Base-by-base conservation (phyloP, 176 grass and related monocot genomes). In the Pontederia crassipes region DNA sequence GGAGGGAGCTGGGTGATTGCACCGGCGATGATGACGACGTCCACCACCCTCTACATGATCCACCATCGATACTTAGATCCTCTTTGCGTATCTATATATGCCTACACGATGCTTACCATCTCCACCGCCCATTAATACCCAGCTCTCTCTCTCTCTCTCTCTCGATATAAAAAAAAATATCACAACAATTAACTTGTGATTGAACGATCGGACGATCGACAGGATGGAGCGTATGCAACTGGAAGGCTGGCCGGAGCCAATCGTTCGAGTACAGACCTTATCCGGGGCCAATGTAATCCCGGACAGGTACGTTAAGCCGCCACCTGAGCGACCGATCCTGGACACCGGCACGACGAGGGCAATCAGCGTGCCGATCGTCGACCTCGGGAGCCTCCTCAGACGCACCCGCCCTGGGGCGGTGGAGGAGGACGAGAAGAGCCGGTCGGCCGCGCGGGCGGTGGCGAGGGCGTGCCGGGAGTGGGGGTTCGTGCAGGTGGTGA, bases 191-290 rank as follows among this genome's bases (percentile, higher is more conserved):
- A 17, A 9, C 54, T 10, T 56, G 54, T 26, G 14, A 17, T 56
- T 8, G 1, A 15, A 18, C 54, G 9, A 10, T 54, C 52, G 6
- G 1, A 0, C 20, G 20, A 24, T 24, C 20, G 51, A 1, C 8
- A 61, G 4, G 8, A 35, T 45, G 3, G 12, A 14, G 45, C 45
- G 58, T 8, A 40, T 5, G 29, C n/a, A n/a, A 5, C 20, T 8
- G 11, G 28, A 61, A 32, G 58, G 45, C 14, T 61, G 58, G 58
- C 58, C 58, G 12, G 58, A 61, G 58, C 58, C 58, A 29, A 45
- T 61, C 28, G 58, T 61, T 4, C 28, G 58, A 6, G 58, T 61
- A 7, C 58, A 61, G 24, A 61, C 28, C 58, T 20, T 61, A 14
- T 28, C 58, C 28, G 58, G 45, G 4, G 58, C 29, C 11, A 8